Conservation (phyloP, 2,329 filamentous ascomycete species). For the Clonostachys solani region DNA sequence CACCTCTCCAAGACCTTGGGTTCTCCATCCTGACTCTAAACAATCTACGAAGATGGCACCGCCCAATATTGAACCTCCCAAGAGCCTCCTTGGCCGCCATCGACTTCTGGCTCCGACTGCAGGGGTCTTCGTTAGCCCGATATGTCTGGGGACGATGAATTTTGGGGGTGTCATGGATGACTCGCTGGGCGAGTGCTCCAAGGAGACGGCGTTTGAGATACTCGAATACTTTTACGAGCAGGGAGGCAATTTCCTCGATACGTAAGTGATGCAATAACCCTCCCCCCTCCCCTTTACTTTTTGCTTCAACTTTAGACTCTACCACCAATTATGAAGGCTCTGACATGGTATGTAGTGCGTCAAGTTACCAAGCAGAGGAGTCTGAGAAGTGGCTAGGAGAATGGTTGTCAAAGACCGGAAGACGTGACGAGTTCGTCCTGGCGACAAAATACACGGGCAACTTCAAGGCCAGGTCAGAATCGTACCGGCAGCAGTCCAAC, state of each 20-base stretch:
- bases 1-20: too few relatives aligned
- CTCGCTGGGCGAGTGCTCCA: constrained; percentile 16
- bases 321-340: background rate
- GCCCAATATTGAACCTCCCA: constrained; percentile 28
- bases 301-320: background rate
- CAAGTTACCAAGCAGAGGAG: constrained; percentile 43
- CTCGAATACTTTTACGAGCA: constrained; percentile 48
- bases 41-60: background rate
- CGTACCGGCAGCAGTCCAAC: constrained; percentile 16
- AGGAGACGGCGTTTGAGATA: constrained; percentile 48
- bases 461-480: constrained; percentile 17
- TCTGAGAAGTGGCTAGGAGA: constrained; percentile 48
- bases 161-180: constrained; percentile 21
- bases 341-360: constrained; percentile 14
- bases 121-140: constrained; percentile 13
- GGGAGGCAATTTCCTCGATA: constrained; percentile 62
- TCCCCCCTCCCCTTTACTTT: too few relatives aligned
- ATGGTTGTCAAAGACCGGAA: constrained; percentile 37
- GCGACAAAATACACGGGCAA: constrained; percentile 42
- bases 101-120: constrained; percentile 12
- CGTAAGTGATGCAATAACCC: constrained; percentile 9
- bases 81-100: constrained; percentile 11
- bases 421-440: constrained; percentile 41
- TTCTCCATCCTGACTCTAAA: too few relatives aligned
- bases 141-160: constrained; percentile 15